Base-by-base conservation (phyloP, 768 basidiomycete genomes). In the Dentipellis sp. region DNA sequence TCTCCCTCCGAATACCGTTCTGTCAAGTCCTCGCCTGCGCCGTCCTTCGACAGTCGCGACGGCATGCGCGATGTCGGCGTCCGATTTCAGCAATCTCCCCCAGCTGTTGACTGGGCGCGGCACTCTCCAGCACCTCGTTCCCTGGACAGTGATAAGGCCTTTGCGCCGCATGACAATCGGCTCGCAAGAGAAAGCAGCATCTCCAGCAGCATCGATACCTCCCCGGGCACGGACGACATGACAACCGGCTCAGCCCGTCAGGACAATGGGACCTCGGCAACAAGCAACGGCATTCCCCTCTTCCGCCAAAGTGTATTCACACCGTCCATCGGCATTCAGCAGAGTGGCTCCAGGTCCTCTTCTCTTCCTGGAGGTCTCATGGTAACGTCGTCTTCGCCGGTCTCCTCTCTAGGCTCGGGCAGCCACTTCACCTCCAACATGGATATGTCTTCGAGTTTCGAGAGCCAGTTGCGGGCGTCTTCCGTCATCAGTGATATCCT, bases 401-500 rank as follows among this genome's bases (percentile, higher is more conserved):
- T 82, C 17, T 91, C 89, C 8, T 91, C 89, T 10, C 65, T 86
- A 62, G 86, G 83, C 66, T 91, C 89, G 10, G 82, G 78, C 52
- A 86, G 84, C 62, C 83, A 84, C 22, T 77, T 80, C 60, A 66
- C 79, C 17, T 69, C 77, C 12, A 74, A 72, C 57, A 63, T 68
- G 42, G 84, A 86, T 42, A 71, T 71, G 39, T 59, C 69, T 10
- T 72, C 70, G 49, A 78, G 67, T 59, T 82, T 92, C 36, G 91
- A 93, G 58, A 69, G 78, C 6, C 88, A 89, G 64, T 79, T 92
- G 63, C 88, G 81, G 68, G 72, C 79, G 2, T 91, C 89, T 4
- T 85, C 91, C 4, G 65, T 88, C 59, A 80, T 93, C 56, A 79
- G 83, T 54, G 88, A 91, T 57, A 76, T 92, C 53, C 69, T 91